Conservation (phyloP, 768 basidiomycete genomes). For the Mycena capillaripes region DNA sequence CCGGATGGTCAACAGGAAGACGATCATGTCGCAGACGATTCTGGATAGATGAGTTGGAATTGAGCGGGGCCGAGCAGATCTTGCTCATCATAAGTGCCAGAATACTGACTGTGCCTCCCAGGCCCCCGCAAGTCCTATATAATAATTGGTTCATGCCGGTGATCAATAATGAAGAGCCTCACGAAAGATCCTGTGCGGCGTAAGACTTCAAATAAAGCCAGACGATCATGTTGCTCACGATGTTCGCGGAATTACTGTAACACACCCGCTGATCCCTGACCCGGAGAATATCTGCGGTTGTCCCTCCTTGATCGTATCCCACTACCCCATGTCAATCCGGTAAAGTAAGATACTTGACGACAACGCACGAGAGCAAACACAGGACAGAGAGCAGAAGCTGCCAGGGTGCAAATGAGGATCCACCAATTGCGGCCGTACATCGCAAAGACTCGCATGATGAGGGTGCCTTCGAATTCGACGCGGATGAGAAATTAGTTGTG, state of each 20-base stretch:
- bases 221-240: conserved; percentile 4
- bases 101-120: neutral
- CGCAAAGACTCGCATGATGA: conserved; percentile 4
- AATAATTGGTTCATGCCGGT: conserved; percentile 6
- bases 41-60: too few species aligned
- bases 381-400: neutral
- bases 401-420: conserved; percentile 9
- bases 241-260: neutral
- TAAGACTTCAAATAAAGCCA: neutral
- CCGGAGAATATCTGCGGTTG: conserved; percentile 1
- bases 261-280: neutral
- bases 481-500: neutral
- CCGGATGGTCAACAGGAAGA: conserved; percentile 13
- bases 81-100: neutral
- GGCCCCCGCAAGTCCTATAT: neutral
- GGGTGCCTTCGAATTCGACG: neutral
- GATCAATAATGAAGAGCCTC: conserved; percentile 7
- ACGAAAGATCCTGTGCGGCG: neutral
- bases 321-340: neutral
- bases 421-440: neutral
- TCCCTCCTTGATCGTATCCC: neutral
- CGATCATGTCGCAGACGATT: neutral
- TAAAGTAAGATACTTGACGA: neutral
- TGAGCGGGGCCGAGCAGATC: neutral
- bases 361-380: neutral